Conservation (phyloP, 257 asterid genomes). For the Capsicum baccatum region DNA sequence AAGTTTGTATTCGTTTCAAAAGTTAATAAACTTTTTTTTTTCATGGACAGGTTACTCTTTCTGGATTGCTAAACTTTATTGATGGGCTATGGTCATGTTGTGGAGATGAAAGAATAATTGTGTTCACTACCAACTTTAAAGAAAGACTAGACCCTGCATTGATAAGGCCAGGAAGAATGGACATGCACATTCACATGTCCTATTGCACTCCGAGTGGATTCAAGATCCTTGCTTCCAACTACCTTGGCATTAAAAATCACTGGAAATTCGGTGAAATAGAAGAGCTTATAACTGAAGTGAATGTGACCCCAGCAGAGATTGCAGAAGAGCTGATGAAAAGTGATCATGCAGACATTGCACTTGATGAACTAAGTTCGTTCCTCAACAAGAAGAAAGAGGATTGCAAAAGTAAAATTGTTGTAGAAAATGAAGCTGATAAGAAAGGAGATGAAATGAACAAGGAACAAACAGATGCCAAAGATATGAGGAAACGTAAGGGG, state of each 20-base stretch:
- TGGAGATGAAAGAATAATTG: conserved; percentile 51
- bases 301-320: conserved; percentile 43
- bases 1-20: not conserved
- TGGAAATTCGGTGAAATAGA: conserved; percentile 35
- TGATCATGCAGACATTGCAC: conserved; percentile 33
- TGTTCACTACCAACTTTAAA: conserved; percentile 45
- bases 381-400: conserved; percentile 27
- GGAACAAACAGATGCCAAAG: not conserved
- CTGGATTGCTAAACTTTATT: conserved; percentile 44
- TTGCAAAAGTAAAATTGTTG: not conserved
- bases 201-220: conserved; percentile 44
- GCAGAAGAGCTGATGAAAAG: conserved; percentile 40
- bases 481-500: conserved; percentile 15
- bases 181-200: conserved; percentile 50
- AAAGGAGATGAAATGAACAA: not conserved
- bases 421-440: conserved; percentile 24
- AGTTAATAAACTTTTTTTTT: not conserved
- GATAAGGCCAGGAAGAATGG: conserved; percentile 51
- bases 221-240: conserved; percentile 44
- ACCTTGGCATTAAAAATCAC: conserved; percentile 36
- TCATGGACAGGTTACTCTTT: conserved; percentile 37
- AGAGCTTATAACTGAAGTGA: conserved; percentile 31
- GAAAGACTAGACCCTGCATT: conserved; percentile 53
- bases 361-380: conserved; percentile 24
- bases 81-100: conserved; percentile 52